Percentiles rank a stretch among this genome's conserved stretches.
These are phyloP conservation scores for Globisporangium rhizosaccharum DNA, from an alignment of 352 stramenopile species.

Conservation along the genomic window DNA sequence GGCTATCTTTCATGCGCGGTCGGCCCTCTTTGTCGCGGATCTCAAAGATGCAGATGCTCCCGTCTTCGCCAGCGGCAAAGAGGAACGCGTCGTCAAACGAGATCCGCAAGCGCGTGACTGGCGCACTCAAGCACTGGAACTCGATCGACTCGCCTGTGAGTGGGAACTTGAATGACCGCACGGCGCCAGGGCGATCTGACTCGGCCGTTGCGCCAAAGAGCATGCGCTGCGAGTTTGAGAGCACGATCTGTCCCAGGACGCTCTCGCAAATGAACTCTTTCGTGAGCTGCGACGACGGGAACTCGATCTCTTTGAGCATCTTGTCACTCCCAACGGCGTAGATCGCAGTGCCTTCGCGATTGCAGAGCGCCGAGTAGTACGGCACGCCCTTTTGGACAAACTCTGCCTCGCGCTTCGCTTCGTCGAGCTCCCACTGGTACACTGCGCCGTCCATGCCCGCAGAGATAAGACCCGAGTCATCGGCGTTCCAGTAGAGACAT, in stretches of 20 bases:
- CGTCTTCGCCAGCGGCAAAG: conserved; percentile 86
- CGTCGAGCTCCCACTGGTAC: conserved; percentile 91
- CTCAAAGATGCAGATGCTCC: conserved; percentile 85
- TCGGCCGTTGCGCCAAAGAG: conserved; percentile 87
- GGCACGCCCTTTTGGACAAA: conserved; percentile 92
- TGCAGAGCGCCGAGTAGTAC: conserved; percentile 86
- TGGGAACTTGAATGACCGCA: conserved; percentile 89
- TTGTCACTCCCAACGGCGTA: conserved; percentile 86
- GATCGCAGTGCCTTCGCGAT: conserved; percentile 68
- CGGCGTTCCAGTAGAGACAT: conserved; percentile 80
- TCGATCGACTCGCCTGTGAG: conserved; percentile 86
- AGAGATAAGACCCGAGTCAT: conserved; percentile 85
- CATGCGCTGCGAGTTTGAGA: conserved; percentile 81
- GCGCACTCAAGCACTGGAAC: conserved; percentile 75
- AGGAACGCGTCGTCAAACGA: conserved; percentile 88
- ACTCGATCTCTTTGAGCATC: conserved; percentile 90
- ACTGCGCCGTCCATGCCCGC: conserved; percentile 91
- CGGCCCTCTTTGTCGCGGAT: conserved; percentile 83
- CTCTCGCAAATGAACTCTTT: conserved; percentile 82
- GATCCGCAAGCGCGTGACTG: conserved; percentile 77
- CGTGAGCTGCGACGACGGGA: conserved; percentile 65
- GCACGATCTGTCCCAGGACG: conserved; percentile 78
- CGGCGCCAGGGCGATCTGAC: conserved; percentile 57
- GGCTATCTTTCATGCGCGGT: conserved; percentile 32
- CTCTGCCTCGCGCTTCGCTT: conserved; percentile 88